Evolutionary conservation across 805 yeast species (phyloP), one percentile per base, ranked within the genome.

Genomic region (Hyphopichia homilentoma): DNA sequence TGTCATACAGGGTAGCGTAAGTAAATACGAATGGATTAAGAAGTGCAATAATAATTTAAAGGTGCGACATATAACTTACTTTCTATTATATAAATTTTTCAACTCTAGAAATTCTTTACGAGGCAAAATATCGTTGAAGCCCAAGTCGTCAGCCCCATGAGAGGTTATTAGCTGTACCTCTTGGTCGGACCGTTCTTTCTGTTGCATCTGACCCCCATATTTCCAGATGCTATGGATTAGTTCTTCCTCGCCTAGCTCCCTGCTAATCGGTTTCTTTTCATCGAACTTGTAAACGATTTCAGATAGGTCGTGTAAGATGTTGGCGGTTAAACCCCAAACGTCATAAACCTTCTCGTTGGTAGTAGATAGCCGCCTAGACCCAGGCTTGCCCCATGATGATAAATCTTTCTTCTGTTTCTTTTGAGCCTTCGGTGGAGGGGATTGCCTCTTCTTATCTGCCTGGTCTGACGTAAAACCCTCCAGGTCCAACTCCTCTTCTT

Each of bases 311-410:
- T 75, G 84, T n/a, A 84, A 50, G 7, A 84, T 83, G 48, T 81
- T 82, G 2, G 89, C 90, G 0, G 93, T 84, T 22, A 84, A 58
- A 1, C 94, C 94, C 94, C 93, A 84, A 4, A 84, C 79, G 47
- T 82, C 84, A 47, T 83, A 76, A 23, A 79, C 70, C 34, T 70
- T 65, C 27, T 59, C 62, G 52, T 75, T 49, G 43, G 70, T 52
- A 15, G 41, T 50, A 8, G 60, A 48, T 35, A 64, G 59, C 15
- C 66, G 40, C 30, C 70, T 45, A 7, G 66, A 48, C 2, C 73
- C 73, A 28, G 54, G 39, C 30, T 59, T 48, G 11, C 73, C 73
- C 71, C 71, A 66, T 9, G 27, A 32, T 4, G 44, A 32, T 17
- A 61, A 36, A 16, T 58, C 38, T 9, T 37, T 36, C 27, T 37